Evolutionary conservation across 192 early-diverging fungal species (phyloP).

Genomic region (Coemansia sp.): DNA sequence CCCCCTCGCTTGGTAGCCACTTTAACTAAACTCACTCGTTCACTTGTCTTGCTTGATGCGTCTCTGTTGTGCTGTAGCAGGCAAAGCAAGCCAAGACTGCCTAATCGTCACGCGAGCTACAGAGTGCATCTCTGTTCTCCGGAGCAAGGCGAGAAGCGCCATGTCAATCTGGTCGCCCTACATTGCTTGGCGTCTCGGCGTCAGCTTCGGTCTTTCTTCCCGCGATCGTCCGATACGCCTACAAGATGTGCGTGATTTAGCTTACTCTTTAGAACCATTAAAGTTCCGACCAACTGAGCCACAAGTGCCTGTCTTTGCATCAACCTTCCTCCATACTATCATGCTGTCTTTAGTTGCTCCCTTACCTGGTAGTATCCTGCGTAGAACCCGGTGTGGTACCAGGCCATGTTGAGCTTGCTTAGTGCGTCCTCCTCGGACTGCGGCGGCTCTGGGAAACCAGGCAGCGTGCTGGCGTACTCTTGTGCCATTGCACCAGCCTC

Average conservation of each 20-base stretch:
- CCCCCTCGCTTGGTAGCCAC: too few relatives aligned
- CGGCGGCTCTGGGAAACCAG: slow-evolving; percentile 3
- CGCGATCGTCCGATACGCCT: slow-evolving; percentile 15
- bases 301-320: too few relatives aligned
- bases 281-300: too few relatives aligned
- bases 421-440: slow-evolving; percentile 57
- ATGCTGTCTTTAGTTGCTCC: too few relatives aligned
- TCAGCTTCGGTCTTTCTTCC: slow-evolving; percentile 5
- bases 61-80: neutral
- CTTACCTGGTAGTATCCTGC: slow-evolving; percentile 66
- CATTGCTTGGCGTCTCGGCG: too few relatives aligned
- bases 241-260: neutral
- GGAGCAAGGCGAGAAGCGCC: too few relatives aligned
- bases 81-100: neutral
- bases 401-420: slow-evolving; percentile 64
- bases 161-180: too few relatives aligned
- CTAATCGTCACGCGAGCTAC: neutral
- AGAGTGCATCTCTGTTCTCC: neutral
- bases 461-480: neutral
- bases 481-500: neutral
- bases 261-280: neutral
- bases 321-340: too few relatives aligned
- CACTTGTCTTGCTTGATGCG: too few relatives aligned
- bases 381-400: slow-evolving; percentile 74
- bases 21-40: too few relatives aligned